phyloP scores from a whole-genome alignment of 2,329 filamentous ascomycete genomes.

The Ceratocystis huliohia region DNA sequence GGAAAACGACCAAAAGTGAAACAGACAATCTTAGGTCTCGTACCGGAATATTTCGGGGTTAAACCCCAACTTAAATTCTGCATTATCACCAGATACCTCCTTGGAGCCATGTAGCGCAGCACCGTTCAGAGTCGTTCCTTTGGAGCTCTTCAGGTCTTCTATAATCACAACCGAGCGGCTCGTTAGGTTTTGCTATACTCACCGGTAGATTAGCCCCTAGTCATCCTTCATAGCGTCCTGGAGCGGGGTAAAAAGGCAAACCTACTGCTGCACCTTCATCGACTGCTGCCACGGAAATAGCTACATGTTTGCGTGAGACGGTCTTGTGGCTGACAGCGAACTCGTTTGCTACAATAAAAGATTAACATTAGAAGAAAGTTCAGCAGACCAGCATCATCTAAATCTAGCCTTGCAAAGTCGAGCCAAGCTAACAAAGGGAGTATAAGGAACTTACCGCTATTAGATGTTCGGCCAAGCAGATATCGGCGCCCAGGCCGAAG shows the following conservation, averaged over 20 bases:
- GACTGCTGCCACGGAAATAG: slow-evolving; percentile 57
- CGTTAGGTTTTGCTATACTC: slow-evolving; percentile 44
- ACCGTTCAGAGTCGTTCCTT: slow-evolving; percentile 68
- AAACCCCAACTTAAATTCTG: slow-evolving; percentile 59
- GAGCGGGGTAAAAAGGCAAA: slow-evolving; percentile 3
- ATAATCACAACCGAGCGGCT: slow-evolving; percentile 58
- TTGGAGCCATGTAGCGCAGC: slow-evolving; percentile 52
- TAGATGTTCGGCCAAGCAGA: slow-evolving; percentile 16
- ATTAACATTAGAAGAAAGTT: no score
- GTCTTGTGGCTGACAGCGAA: slow-evolving; percentile 64
- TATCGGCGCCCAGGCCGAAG: slow-evolving; percentile 18
- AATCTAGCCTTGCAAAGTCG: no score
- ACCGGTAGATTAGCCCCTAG: no score
- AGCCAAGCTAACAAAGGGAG: no score
- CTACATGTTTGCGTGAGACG: slow-evolving; percentile 80
- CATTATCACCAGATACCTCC: slow-evolving; percentile 40
- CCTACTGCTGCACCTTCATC: slow-evolving; percentile 53
- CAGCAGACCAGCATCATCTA: no score
- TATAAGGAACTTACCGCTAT: background rate
- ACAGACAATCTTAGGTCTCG: background rate
- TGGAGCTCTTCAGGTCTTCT: slow-evolving; percentile 70
- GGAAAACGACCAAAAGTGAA: background rate
- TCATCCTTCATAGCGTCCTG: no score
- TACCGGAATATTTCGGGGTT: slow-evolving; percentile 52
- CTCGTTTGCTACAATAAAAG: slow-evolving; percentile 40